Conservation (phyloP, 1,139 yeast species). For the Pneumocystis canis region DNA sequence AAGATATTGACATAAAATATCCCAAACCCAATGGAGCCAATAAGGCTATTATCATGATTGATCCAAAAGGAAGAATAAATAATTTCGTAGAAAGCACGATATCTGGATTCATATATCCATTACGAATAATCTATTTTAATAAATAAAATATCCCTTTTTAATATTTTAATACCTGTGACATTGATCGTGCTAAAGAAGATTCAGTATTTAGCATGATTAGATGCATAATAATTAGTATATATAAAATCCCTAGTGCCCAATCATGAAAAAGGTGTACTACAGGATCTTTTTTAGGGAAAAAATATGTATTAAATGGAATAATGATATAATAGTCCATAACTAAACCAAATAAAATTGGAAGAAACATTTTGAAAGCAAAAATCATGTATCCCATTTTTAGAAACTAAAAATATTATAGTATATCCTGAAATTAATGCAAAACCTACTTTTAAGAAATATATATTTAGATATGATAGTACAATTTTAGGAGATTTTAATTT, state of each 20-base stretch:
- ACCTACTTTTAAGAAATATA: not conserved
- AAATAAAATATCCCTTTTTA: not conserved
- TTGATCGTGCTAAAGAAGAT: not conserved
- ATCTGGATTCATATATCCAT: slow-evolving; percentile 9
- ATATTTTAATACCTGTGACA: not conserved
- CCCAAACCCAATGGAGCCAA: slow-evolving; percentile 7
- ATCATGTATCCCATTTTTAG: slow-evolving; percentile 7
- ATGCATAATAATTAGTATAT: slow-evolving; percentile 2
- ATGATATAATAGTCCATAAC: slow-evolving; percentile 9
- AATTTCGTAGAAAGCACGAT: slow-evolving; percentile 4
- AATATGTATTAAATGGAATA: slow-evolving; percentile 9
- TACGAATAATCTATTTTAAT: slow-evolving; percentile 1
- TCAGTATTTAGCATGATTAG: slow-evolving; percentile 7
- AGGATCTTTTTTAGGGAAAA: slow-evolving; percentile 4
- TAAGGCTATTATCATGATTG: slow-evolving; percentile 3
- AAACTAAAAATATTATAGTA: not conserved
- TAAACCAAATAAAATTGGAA: slow-evolving; percentile 12
- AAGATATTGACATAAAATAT: slow-evolving; percentile 1
- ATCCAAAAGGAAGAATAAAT: slow-evolving; percentile 5
- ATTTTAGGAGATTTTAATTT: not conserved
- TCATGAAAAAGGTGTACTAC: slow-evolving; percentile 7
- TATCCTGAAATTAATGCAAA: not conserved
- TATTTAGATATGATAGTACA: not conserved
- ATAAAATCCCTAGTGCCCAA: slow-evolving; percentile 10
- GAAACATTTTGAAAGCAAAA: slow-evolving; percentile 7